Base-by-base conservation (phyloP, 345 rosid species). In the Tarenaya hassleriana region DNA sequence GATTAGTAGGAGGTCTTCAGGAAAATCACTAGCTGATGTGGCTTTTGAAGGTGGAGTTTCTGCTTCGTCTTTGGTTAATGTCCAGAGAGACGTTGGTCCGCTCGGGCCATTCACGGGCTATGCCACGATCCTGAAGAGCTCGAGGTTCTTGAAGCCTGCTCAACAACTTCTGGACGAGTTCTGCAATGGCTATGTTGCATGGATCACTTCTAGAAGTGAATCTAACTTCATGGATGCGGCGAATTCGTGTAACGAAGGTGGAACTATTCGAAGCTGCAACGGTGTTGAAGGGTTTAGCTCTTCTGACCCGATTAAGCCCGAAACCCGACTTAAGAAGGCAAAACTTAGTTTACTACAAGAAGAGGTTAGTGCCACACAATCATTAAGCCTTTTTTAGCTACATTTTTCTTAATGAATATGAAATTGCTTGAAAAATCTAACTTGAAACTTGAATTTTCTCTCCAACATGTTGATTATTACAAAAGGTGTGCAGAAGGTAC, bases 71-170 rank as follows among this genome's bases (percentile, higher is more conserved):
- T 60, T 20, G 27, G 41, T 50, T 24, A 55, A 11, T 17, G 32
- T 35, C 60, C 47, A 58, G 15, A 54, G 71, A 24, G 69, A 55
- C 6, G 50, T 71, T 0, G 82, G 80, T 10, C 92, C 92, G 48
- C 81, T 80, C 4, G 87, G 92, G 20, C 92, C 92, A 0, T 83
- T 83, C 61, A 83, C 84, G 0, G 92, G 92, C 14, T 83, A 80
- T 46, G 84, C 92, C 10, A 67, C 81, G 4, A 74, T 83, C 51
- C 64, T 83, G 13, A 80, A 78, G 65, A 70, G 74, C 45, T 83
- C 87, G 2, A 74, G 64, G 31, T 83, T 80, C 64, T 62, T 80
- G 65, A 77, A 56, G 60, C 77, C 81, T 1, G 76, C 87, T 3
- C 79, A 75, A 43, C 69, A 75, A 11, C 55, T 80, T 7, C 15